A percentile compares a stretch with the other conserved stretches of the same genome.
These are phyloP conservation scores for Coprinopsis cinerea DNA, from an alignment of 768 basidiomycete species.

Conservation along the genomic window DNA sequence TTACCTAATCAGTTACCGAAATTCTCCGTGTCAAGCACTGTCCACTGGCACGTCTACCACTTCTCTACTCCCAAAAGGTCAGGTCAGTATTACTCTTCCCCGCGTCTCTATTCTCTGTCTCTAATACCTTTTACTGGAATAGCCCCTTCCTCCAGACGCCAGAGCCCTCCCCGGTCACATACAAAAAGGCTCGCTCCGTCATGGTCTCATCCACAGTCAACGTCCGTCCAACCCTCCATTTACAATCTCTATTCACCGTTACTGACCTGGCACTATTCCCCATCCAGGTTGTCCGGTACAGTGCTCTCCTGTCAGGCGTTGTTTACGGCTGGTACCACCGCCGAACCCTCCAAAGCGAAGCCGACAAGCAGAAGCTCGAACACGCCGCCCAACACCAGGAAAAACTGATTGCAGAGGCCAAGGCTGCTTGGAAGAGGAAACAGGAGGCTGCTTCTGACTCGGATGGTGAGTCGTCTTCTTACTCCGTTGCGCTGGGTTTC, in stretches of 20 bases:
- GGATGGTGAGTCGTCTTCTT: conserved; percentile 43
- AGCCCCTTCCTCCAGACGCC: conserved; percentile 23
- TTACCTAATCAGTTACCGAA: conserved; percentile 40
- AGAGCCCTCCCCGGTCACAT: conserved; percentile 24
- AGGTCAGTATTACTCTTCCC: conserved; percentile 22
- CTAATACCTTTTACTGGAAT: background rate
- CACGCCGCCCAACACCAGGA: conserved; percentile 70
- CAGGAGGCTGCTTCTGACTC: conserved; percentile 46
- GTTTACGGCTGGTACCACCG: conserved; percentile 91
- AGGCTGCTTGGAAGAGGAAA: conserved; percentile 86
- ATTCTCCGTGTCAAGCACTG: conserved; percentile 34
- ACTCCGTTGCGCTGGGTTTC: background rate
- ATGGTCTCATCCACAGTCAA: conserved; percentile 78
- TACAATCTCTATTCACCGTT: background rate
- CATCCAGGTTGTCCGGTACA: conserved; percentile 85
- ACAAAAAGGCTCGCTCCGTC: conserved; percentile 22
- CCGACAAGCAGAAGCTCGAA: conserved; percentile 72
- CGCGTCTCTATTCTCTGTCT: background rate
- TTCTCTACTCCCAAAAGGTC: conserved; percentile 26
- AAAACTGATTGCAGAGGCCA: conserved; percentile 77
- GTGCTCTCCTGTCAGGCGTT: conserved; percentile 82
- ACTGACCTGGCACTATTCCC: conserved; percentile 2
- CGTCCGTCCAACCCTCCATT: conserved; percentile 37
- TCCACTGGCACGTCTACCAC: conserved; percentile 12
- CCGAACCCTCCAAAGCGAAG: conserved; percentile 76